A percentile compares a stretch with the other conserved stretches of the same genome.
These are phyloP conservation scores for Venturia pyrina DNA, from an alignment of 2,329 filamentous ascomycete species.

Conservation along the genomic window DNA sequence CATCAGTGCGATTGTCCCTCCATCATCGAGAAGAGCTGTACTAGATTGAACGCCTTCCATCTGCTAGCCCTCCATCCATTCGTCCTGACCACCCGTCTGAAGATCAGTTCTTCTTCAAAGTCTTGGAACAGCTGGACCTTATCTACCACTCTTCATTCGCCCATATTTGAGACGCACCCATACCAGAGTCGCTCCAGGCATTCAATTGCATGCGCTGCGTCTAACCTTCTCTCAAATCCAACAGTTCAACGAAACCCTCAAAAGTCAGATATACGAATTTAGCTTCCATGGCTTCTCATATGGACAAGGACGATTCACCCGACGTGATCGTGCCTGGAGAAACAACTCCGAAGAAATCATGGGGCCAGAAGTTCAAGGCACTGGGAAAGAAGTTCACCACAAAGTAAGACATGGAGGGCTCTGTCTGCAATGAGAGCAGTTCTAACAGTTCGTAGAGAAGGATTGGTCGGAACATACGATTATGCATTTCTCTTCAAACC, in stretches of 20 bases:
- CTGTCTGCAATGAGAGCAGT: background rate
- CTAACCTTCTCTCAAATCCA: background rate
- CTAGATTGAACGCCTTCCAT: background rate
- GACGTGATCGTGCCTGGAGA: constrained; percentile 36
- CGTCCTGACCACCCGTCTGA: background rate
- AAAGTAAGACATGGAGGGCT: constrained; percentile 25
- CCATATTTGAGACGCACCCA: background rate
- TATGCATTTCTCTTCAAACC: constrained; percentile 79
- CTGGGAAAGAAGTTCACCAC: constrained; percentile 38
- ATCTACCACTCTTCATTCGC: background rate
- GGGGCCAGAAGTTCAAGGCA: constrained; percentile 31
- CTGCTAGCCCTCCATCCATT: background rate
- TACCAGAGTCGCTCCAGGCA: background rate
- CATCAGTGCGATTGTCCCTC: background rate
- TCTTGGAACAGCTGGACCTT: background rate
- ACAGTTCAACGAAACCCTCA: background rate
- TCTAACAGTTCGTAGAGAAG: constrained; percentile 4
- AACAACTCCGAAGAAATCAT: constrained; percentile 28
- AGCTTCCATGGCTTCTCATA: background rate
- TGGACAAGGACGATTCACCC: constrained; percentile 30
- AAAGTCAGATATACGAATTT: background rate
- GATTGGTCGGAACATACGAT: constrained; percentile 72
- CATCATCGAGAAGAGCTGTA: background rate
- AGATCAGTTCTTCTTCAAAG: background rate
- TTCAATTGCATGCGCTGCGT: background rate